A percentile compares a stretch with the other conserved stretches of the same genome.
phyloP scores from a whole-genome alignment of 768 basidiomycete species.

The Nidula microcarpa region DNA sequence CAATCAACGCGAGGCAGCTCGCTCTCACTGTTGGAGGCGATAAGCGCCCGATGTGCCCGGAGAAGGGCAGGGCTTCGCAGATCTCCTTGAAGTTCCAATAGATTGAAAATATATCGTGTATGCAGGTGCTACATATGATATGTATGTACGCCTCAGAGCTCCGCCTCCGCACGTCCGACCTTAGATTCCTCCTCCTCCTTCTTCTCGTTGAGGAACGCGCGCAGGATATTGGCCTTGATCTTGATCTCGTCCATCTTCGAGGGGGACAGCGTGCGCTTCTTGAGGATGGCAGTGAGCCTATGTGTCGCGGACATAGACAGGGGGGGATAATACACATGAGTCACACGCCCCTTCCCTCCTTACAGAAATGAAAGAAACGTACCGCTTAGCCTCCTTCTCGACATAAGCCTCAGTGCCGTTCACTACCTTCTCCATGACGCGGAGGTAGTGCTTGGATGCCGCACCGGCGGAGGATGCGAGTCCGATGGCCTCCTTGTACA shows the following conservation, averaged over 20 bases:
- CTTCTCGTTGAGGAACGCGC: slow-evolving; percentile 49
- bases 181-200: slow-evolving; percentile 32
- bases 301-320: slow-evolving; percentile 4
- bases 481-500: slow-evolving; percentile 62
- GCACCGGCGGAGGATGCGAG: slow-evolving; percentile 49
- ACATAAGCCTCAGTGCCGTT: slow-evolving; percentile 72
- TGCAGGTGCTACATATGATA: background rate
- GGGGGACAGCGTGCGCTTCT: slow-evolving; percentile 72
- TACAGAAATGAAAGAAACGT: slow-evolving; percentile 11
- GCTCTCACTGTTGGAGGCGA: background rate
- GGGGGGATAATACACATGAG: background rate
- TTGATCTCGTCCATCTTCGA: slow-evolving; percentile 91
- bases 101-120: no score
- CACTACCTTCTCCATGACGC: slow-evolving; percentile 86
- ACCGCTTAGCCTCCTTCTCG: slow-evolving; percentile 86
- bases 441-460: slow-evolving; percentile 74
- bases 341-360: slow-evolving; percentile 1
- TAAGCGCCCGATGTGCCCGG: background rate
- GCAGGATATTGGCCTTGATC: slow-evolving; percentile 84
- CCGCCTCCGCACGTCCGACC: slow-evolving; percentile 32
- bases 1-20: slow-evolving; percentile 9
- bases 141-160: slow-evolving; percentile 32
- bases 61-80: no score
- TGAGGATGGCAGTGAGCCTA: slow-evolving; percentile 57
- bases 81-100: no score